Percentiles rank a stretch among this genome's conserved stretches.
Conservation (phyloP, 2,329 filamentous ascomycete genomes). For the Dothistroma septosporum region DNA sequence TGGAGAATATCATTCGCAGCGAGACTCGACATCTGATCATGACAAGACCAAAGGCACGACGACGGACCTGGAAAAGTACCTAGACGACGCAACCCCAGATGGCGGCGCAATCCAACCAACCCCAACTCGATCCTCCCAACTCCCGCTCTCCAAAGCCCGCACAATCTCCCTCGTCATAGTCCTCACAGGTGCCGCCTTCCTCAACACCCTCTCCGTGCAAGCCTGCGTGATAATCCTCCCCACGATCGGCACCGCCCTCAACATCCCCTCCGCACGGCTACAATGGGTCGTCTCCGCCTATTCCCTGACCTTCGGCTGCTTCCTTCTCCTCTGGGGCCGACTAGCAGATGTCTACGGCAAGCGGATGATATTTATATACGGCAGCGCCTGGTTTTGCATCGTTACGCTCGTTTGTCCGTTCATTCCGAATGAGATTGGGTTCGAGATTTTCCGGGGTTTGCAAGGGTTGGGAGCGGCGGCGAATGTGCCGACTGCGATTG, state of each 20-base stretch:
- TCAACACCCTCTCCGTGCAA: conserved; percentile 34
- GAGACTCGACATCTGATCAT: neutral
- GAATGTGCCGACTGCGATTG: conserved; percentile 67
- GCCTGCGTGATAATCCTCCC: conserved; percentile 35
- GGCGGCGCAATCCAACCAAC: conserved; percentile 12
- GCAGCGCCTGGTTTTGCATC: conserved; percentile 59
- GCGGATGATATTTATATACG: conserved; percentile 60
- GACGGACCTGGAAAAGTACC: neutral
- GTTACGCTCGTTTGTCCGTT: conserved; percentile 61
- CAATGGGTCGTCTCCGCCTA: conserved; percentile 64
- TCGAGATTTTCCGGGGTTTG: conserved; percentile 62
- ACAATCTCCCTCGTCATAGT: conserved; percentile 30
- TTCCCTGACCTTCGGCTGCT: conserved; percentile 62
- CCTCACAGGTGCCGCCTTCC: conserved; percentile 31
- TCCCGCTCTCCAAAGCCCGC: conserved; percentile 27
- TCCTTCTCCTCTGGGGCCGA: conserved; percentile 63
- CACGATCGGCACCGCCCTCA: conserved; percentile 31
- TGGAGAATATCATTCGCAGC: neutral
- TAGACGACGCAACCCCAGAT: neutral
- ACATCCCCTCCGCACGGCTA: conserved; percentile 33
- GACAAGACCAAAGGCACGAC: neutral
- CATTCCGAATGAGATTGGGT: conserved; percentile 62
- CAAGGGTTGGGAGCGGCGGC: conserved; percentile 66
- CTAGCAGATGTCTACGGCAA: conserved; percentile 65
- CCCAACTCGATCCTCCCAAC: conserved; percentile 13